A percentile compares a stretch with the other conserved stretches of the same genome.
These are phyloP conservation scores for Boletus rufocinnamomeus DNA, from an alignment of 768 basidiomycete species.

Conservation along the genomic window DNA sequence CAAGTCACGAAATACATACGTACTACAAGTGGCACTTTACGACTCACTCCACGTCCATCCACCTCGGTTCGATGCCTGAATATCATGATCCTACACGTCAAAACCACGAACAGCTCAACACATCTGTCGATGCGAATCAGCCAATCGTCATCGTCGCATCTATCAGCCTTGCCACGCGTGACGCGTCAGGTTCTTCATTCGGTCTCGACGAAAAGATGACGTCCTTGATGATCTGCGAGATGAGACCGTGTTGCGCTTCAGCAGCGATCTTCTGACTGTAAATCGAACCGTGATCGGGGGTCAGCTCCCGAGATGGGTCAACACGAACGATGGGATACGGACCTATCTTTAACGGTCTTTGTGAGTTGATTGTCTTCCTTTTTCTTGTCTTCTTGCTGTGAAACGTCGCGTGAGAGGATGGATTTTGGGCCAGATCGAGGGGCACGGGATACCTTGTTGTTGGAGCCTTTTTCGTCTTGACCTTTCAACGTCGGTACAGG, in stretches of 20 bases:
- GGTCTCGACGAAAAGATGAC: slow-evolving; percentile 74
- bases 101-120: not conserved
- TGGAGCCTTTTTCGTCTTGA: slow-evolving; percentile 43
- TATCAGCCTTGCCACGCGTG: slow-evolving; percentile 32
- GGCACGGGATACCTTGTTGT: slow-evolving; percentile 42
- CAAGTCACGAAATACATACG: not conserved
- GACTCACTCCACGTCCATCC: not conserved
- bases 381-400: slow-evolving; percentile 65
- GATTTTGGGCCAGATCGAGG: not conserved
- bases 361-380: slow-evolving; percentile 85
- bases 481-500: slow-evolving; percentile 54
- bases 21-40: not conserved
- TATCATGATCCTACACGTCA: not conserved
- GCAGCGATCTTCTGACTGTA: slow-evolving; percentile 82
- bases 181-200: slow-evolving; percentile 25
- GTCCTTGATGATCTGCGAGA: slow-evolving; percentile 92
- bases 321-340: slow-evolving; percentile 18
- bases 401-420: not conserved
- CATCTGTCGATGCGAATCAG: slow-evolving; percentile 15
- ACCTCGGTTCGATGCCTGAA: not conserved
- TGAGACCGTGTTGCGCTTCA: slow-evolving; percentile 92
- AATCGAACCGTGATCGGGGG: not conserved
- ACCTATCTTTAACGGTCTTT: slow-evolving; percentile 94
- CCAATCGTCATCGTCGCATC: slow-evolving; percentile 40
- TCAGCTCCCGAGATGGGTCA: not conserved